Percentiles rank a stretch among this genome's conserved stretches.
phyloP scores from a whole-genome alignment of 768 basidiomycete genomes.

The Amanita inopinata region DNA sequence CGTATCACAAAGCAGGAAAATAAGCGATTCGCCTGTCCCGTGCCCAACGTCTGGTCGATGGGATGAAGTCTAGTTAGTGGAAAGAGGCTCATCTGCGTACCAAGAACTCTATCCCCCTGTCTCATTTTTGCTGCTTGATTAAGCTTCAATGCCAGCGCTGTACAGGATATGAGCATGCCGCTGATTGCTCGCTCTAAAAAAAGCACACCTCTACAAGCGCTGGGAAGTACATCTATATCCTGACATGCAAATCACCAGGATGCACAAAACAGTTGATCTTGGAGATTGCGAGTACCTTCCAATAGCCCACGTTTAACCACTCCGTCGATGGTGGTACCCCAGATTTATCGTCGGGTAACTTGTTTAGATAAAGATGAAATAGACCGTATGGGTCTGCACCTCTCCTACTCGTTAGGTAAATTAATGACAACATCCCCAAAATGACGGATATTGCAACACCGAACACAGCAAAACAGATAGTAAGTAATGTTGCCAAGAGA shows the following conservation, averaged over 20 bases:
- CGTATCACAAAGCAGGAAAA: conserved; percentile 40
- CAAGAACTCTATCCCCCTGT: conserved; percentile 39
- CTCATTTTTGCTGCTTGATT: conserved; percentile 31
- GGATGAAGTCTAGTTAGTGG: conserved; percentile 1
- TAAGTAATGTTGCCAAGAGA: too few relatives aligned
- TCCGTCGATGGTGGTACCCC: conserved; percentile 40
- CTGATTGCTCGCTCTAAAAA: neutral
- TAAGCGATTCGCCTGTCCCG: conserved; percentile 58
- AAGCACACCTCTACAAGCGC: conserved; percentile 47
- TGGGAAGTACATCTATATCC: conserved; percentile 41
- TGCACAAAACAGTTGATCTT: neutral
- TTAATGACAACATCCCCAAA: neutral
- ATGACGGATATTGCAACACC: neutral
- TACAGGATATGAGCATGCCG: neutral
- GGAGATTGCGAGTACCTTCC: conserved; percentile 36
- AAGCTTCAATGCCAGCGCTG: conserved; percentile 42
- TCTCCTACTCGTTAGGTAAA: neutral
- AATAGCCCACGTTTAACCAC: conserved; percentile 67
- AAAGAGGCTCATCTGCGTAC: conserved; percentile 22
- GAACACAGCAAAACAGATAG: too few relatives aligned
- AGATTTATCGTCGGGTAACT: conserved; percentile 23
- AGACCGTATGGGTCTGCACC: conserved; percentile 45
- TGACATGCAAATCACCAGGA: conserved; percentile 15
- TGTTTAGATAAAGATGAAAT: conserved; percentile 48
- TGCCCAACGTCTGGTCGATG: conserved; percentile 48